Percentiles rank a stretch among this genome's conserved stretches.
phyloP scores from a whole-genome alignment of 148 eudicot species.

The Tetragonia tetragonoides region DNA sequence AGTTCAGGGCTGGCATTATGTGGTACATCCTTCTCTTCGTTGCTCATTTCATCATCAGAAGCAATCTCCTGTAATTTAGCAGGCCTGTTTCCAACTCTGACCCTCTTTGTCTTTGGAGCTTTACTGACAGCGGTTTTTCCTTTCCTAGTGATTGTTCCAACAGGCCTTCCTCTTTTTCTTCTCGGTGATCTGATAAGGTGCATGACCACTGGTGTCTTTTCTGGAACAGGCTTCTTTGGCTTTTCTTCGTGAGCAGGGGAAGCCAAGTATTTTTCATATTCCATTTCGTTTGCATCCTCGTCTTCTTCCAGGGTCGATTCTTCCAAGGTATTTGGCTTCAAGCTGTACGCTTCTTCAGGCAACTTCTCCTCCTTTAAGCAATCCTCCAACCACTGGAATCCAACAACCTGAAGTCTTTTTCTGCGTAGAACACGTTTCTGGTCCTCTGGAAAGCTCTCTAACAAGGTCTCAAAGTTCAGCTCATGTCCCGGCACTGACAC shows the following conservation, averaged over 20 bases:
- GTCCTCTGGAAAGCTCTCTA: slow-evolving; percentile 58
- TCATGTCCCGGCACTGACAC: slow-evolving; percentile 41
- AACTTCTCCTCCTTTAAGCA: slow-evolving; percentile 54
- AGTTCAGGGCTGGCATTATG: slow-evolving; percentile 4
- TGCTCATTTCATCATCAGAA: slow-evolving; percentile 34
- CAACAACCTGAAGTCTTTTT: slow-evolving; percentile 61
- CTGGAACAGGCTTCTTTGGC: slow-evolving; percentile 16
- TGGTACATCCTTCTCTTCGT: slow-evolving; percentile 16
- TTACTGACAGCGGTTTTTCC: slow-evolving; percentile 38
- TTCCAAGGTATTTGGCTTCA: slow-evolving; percentile 54
- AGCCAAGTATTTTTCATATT: slow-evolving; percentile 18
- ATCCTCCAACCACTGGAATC: slow-evolving; percentile 80
- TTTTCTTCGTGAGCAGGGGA: slow-evolving; percentile 32
- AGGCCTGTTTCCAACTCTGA: slow-evolving; percentile 48
- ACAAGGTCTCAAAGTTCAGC: slow-evolving; percentile 44
- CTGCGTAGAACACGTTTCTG: slow-evolving; percentile 41
- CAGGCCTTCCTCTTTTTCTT: slow-evolving; percentile 67
- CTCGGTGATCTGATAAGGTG: slow-evolving; percentile 32
- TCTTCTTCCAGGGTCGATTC: slow-evolving; percentile 44
- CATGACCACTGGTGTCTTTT: slow-evolving; percentile 13
- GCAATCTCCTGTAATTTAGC: slow-evolving; percentile 52
- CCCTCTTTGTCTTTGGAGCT: slow-evolving; percentile 53
- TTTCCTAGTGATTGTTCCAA: slow-evolving; percentile 29
- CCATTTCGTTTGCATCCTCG: slow-evolving; percentile 25
- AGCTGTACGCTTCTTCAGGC: slow-evolving; percentile 51